Conservation (phyloP, 2,329 filamentous ascomycete genomes). For the Lecanosticta acicola region DNA sequence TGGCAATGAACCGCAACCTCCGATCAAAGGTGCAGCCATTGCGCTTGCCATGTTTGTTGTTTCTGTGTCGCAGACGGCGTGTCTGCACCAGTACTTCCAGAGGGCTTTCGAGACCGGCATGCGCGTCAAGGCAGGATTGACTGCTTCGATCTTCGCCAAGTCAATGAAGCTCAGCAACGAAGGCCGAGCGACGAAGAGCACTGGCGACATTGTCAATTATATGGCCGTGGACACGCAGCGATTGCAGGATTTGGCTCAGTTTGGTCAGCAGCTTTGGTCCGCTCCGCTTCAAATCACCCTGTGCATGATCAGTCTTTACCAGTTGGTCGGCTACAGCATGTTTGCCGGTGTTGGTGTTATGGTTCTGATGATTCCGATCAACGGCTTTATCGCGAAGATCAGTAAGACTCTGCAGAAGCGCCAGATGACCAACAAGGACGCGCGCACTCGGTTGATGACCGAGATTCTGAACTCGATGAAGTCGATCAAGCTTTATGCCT, state of each 20-base stretch:
- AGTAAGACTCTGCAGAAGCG: slow-evolving; percentile 94
- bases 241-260: slow-evolving; percentile 89
- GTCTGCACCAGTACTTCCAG: slow-evolving; percentile 97
- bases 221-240: slow-evolving; percentile 98
- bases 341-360: slow-evolving; percentile 91
- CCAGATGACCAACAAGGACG: slow-evolving; percentile 99
- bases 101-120: slow-evolving; percentile 91
- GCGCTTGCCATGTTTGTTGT: slow-evolving; percentile 87
- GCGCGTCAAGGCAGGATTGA: slow-evolving; percentile 88
- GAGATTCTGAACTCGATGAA: slow-evolving; percentile 99
- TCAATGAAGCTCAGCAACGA: slow-evolving; percentile 87
- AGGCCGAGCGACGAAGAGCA: slow-evolving; percentile 79
- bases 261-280: slow-evolving; percentile 91
- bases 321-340: slow-evolving; percentile 92
- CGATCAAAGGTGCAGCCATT: slow-evolving; percentile 79
- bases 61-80: slow-evolving; percentile 78
- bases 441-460: slow-evolving; percentile 85
- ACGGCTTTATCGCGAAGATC: slow-evolving; percentile 81
- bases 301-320: slow-evolving; percentile 93
- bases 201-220: slow-evolving; percentile 97
- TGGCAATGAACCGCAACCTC: slow-evolving; percentile 62
- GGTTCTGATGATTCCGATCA: slow-evolving; percentile 95
- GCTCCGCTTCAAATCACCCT: slow-evolving; percentile 93
- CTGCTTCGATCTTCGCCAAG: slow-evolving; percentile 88
- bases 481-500: slow-evolving; percentile 95